Base-by-base conservation (phyloP, 164 flowering plant species). In the Aristolochia contorta region DNA sequence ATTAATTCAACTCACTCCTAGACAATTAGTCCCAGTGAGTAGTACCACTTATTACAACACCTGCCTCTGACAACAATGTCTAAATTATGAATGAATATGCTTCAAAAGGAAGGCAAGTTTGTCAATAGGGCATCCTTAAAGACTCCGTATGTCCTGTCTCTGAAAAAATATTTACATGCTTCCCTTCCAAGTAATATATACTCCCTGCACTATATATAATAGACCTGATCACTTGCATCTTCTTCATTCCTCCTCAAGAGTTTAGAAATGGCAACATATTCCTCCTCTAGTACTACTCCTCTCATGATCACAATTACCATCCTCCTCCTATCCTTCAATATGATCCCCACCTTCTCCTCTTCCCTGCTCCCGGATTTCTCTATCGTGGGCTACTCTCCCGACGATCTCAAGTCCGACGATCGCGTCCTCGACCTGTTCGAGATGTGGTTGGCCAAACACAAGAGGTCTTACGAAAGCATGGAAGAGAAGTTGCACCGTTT, bases 401-500 rank as follows among this genome's bases (percentile, higher is more conserved):
- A 82, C 0, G 86, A 85, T 59, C 56, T 85, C 23, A 66, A 68
- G 0, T 80, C 83, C 71, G 65, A 71, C 3, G 86, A 84, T 19
- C 76, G 65, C 43, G 79, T 85, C 62, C 80, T 85, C 14, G 78
- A 79, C 12, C 82, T 85, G 23, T 88, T 88, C 27, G 90, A 88
- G 41, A 66, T 77, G 4, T 88, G 96, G 96, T 60, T 81, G 49
- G 66, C 77, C 2, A 86, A 72, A 45, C 84, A 82, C 56, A 80
- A 78, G n/a, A 88, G 78, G 61, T 54, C 59, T 1, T 88, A 86
- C 51, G 62, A 68, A 59, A 79, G 69, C 56, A 64, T 82, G 12
- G 96, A 86, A 57, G 92, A 86, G 77, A 86, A 88, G 71, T 43
- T 74, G 59, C 80, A 73, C 7, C 75, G 87, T 66, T 88, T 88